Conservation (phyloP, 768 basidiomycete genomes). For the Leccinum subgranulosum region DNA sequence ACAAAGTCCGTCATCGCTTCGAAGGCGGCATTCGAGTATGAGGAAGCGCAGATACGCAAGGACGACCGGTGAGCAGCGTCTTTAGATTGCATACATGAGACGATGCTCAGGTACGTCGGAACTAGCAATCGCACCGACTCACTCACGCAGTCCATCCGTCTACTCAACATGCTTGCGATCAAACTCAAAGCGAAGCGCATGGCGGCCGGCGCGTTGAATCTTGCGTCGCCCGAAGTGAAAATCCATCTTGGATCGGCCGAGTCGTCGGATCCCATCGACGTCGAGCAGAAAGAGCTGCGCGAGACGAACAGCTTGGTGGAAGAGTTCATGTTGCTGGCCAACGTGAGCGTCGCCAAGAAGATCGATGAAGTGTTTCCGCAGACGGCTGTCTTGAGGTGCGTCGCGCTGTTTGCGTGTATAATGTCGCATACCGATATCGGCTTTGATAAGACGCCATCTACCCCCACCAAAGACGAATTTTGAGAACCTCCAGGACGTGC, state of each 20-base stretch:
- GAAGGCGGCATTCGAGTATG: constrained; percentile 95
- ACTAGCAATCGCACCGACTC: constrained; percentile 72
- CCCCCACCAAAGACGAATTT: constrained; percentile 93
- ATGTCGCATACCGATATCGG: not conserved
- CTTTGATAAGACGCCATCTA: constrained; percentile 24
- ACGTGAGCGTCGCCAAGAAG: constrained; percentile 87
- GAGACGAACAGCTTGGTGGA: constrained; percentile 98
- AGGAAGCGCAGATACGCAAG: constrained; percentile 90
- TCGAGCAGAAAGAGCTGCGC: constrained; percentile 87
- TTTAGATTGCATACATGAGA: not conserved
- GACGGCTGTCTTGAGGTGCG: constrained; percentile 85
- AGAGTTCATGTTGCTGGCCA: constrained; percentile 98
- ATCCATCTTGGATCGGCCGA: constrained; percentile 93
- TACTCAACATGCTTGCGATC: constrained; percentile 83
- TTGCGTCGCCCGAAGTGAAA: constrained; percentile 98
- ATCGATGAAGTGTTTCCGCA: constrained; percentile 95
- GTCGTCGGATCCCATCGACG: constrained; percentile 93
- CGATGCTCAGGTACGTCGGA: not conserved
- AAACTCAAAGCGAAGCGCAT: constrained; percentile 85
- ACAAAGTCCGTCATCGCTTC: constrained; percentile 96
- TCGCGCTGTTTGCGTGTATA: not conserved
- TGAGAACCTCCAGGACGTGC: constrained; percentile 91
- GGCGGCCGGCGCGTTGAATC: constrained; percentile 94
- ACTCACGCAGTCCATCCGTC: constrained; percentile 79
- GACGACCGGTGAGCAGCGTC: constrained; percentile 72